Evolutionary conservation across 2,329 filamentous ascomycete species (phyloP).

Genomic region (Aspergillus piperis): DNA sequence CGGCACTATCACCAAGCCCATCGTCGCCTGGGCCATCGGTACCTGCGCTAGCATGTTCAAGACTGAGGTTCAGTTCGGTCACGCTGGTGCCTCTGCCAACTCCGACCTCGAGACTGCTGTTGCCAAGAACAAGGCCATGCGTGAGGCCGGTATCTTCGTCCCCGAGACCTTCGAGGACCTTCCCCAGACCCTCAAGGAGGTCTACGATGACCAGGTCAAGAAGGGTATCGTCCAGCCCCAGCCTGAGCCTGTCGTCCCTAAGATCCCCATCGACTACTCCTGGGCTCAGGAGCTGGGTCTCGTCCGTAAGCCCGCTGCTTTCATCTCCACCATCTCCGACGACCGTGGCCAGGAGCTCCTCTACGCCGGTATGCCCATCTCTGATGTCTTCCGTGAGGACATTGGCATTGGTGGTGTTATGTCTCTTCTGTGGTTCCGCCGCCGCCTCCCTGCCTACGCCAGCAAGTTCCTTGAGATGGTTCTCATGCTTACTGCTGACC

Average conservation of each 20-base stretch:
- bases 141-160: slow-evolving; percentile 89
- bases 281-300: slow-evolving; percentile 99
- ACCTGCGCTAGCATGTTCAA: slow-evolving; percentile 99
- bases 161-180: slow-evolving; percentile 97
- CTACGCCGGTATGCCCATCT: slow-evolving; percentile 99
- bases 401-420: slow-evolving; percentile 99
- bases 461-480: slow-evolving; percentile 99
- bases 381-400: slow-evolving; percentile 98
- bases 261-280: slow-evolving; percentile 99
- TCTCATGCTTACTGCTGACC: slow-evolving; percentile 98
- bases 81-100: slow-evolving; percentile 98
- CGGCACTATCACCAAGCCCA: slow-evolving; percentile 94
- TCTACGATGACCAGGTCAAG: slow-evolving; percentile 87
- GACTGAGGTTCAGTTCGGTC: slow-evolving; percentile 99
- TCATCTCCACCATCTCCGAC: slow-evolving; percentile 99
- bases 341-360: slow-evolving; percentile 99
- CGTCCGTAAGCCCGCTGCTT: slow-evolving; percentile 98
- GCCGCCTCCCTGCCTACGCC: slow-evolving; percentile 90
- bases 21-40: slow-evolving; percentile 98
- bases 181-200: slow-evolving; percentile 70
- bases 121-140: slow-evolving; percentile 96
- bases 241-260: slow-evolving; percentile 88
- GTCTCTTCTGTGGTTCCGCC: slow-evolving; percentile 99
- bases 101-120: slow-evolving; percentile 97
- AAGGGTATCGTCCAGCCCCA: slow-evolving; percentile 82